These are phyloP conservation scores for Flueggea neowawraea DNA, from an alignment of 441 rosid genomes.

Conservation along the genomic window DNA sequence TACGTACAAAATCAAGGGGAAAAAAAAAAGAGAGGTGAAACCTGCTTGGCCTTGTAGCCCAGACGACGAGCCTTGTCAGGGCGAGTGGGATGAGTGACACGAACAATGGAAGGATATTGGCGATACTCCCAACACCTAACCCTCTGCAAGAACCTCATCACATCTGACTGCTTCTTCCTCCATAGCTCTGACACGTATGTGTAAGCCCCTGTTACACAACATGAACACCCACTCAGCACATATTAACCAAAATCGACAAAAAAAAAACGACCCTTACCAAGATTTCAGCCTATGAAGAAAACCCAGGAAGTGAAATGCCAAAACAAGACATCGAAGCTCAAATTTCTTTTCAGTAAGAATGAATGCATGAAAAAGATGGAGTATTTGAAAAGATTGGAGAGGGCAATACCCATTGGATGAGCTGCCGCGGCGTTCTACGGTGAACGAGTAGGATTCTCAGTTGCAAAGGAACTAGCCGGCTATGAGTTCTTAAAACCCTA, in stretches of 20 bases:
- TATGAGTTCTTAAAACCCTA: neutral
- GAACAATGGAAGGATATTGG: slow-evolving; percentile 62
- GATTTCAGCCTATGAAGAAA: no score
- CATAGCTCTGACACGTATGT: slow-evolving; percentile 67
- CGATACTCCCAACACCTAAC: slow-evolving; percentile 79
- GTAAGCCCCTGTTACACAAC: slow-evolving; percentile 44
- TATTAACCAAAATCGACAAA: neutral
- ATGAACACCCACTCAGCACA: neutral
- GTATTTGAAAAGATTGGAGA: no score
- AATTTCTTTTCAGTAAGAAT: no score
- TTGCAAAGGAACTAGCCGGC: no score
- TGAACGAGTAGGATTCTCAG: no score
- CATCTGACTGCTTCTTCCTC: slow-evolving; percentile 80
- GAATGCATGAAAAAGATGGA: no score
- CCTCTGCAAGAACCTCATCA: slow-evolving; percentile 66
- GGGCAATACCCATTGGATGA: no score
- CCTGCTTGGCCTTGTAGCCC: slow-evolving; percentile 75
- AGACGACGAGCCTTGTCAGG: slow-evolving; percentile 71
- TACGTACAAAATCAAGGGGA: no score
- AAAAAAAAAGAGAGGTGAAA: neutral
- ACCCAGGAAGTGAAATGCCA: no score
- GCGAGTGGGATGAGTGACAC: slow-evolving; percentile 54
- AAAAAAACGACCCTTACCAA: neutral
- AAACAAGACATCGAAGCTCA: no score
- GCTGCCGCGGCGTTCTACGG: no score